Percentiles rank a stretch among this genome's conserved stretches.
Conservation (phyloP, 192 early-diverging fungal species). For the Rhizophagus clarus region DNA sequence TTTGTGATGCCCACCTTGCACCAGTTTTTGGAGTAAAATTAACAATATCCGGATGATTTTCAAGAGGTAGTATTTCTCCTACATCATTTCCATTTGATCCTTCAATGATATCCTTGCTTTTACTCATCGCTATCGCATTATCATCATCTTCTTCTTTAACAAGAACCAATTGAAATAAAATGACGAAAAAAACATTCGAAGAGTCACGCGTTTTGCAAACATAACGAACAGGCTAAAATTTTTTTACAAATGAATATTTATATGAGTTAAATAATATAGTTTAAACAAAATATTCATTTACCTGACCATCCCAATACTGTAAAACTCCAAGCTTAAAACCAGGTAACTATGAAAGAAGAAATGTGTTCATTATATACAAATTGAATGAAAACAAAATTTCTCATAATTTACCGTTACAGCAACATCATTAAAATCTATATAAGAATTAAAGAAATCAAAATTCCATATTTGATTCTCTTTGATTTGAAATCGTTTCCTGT, state of each 20-base stretch:
- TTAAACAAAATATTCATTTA: conserved; percentile 52
- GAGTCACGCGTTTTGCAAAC: conserved; percentile 67
- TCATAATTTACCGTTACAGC: conserved; percentile 16
- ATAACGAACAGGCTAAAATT: conserved; percentile 73
- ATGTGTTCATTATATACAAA: background rate
- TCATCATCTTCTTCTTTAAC: conserved; percentile 31
- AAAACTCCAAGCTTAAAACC: conserved; percentile 51
- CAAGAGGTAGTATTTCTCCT: background rate
- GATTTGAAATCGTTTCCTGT: conserved; percentile 52
- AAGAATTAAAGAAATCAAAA: conserved; percentile 68
- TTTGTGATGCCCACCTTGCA: conserved; percentile 11
- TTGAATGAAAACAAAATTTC: background rate
- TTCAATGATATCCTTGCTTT: background rate
- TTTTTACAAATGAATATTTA: conserved; percentile 50
- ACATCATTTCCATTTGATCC: background rate
- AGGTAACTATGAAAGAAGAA: conserved; percentile 39
- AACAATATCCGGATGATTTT: background rate
- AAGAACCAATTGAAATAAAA: conserved; percentile 61
- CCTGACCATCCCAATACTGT: conserved; percentile 63
- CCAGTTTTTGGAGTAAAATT: conserved; percentile 6
- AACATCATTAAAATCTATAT: conserved; percentile 52
- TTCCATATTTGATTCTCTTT: conserved; percentile 72
- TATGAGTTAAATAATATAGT: background rate
- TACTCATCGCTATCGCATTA: background rate
- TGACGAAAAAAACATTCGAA: conserved; percentile 64